Percentiles rank a stretch among this genome's conserved stretches.
Evolutionary conservation across 179 eudicot genomes (phyloP).

Genomic region (Camellia oleifera): DNA sequence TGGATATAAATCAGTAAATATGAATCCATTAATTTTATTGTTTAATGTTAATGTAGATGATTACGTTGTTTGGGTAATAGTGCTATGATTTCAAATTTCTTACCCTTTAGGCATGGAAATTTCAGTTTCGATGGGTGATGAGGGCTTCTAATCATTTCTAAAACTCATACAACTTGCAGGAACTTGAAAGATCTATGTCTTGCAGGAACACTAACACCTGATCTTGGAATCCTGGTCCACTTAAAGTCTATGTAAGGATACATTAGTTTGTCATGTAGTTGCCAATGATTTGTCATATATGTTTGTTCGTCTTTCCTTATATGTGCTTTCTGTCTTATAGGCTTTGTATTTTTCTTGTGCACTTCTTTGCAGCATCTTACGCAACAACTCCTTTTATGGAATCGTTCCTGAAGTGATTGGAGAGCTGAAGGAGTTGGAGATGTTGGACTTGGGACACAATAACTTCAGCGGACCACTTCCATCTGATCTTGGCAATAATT

Average conservation of each 20-base stretch:
- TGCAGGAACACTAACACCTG: constrained; percentile 66
- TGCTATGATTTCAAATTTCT: too few species aligned
- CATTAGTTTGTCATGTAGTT: not conserved
- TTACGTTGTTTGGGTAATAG: not conserved
- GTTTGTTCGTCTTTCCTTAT: not conserved
- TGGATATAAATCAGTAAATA: not conserved
- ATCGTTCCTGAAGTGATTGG: constrained; percentile 52
- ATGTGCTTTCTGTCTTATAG: not conserved
- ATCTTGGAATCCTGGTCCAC: constrained; percentile 50
- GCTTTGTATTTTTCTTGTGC: not conserved
- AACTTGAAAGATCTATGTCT: constrained; percentile 62
- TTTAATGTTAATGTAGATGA: not conserved
- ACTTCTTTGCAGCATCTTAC: constrained; percentile 48
- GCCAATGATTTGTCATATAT: not conserved
- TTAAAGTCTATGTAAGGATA: constrained; percentile 64
- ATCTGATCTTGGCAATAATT: constrained; percentile 30
- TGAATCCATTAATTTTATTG: too few species aligned
- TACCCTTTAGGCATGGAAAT: not conserved
- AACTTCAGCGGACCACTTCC: constrained; percentile 48
- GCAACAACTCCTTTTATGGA: constrained; percentile 77
- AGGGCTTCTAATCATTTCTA: not conserved
- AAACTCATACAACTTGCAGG: constrained; percentile 40
- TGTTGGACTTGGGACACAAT: constrained; percentile 65
- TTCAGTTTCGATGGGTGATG: not conserved
- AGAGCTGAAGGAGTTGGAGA: constrained; percentile 52